phyloP scores from a whole-genome alignment of 495 filamentous ascomycete genomes.

The Tuber microsphaerosporum region DNA sequence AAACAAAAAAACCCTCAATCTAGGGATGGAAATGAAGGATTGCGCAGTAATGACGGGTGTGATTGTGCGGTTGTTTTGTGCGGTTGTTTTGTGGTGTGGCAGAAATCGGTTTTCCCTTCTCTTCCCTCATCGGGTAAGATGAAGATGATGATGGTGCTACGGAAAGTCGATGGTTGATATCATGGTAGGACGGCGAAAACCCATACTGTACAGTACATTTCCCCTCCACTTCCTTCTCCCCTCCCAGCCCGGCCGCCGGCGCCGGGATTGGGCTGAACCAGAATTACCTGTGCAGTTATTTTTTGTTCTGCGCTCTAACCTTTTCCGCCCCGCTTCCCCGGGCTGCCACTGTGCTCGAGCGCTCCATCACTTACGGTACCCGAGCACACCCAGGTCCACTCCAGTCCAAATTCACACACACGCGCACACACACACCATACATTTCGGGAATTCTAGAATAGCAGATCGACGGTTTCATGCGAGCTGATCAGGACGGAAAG shows the following conservation, averaged over 20 bases:
- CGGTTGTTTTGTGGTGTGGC: slow-evolving; percentile 5
- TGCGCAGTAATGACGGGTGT: slow-evolving; percentile 14
- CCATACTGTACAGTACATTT: neutral
- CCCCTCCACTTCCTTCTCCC: neutral
- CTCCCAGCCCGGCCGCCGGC: no score
- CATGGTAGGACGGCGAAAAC: neutral
- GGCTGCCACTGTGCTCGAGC: neutral
- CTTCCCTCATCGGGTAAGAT: neutral
- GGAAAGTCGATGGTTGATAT: neutral
- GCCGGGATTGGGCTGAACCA: no score
- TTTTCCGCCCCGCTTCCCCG: neutral
- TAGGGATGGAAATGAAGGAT: neutral
- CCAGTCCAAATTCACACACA: no score
- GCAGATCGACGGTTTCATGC: neutral
- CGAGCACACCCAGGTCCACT: no score
- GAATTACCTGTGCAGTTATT: no score
- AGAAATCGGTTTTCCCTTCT: neutral
- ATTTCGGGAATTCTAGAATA: neutral
- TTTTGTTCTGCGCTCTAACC: no score
- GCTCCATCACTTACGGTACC: no score
- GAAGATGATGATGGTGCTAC: neutral
- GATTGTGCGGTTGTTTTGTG: neutral
- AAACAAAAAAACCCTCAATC: neutral
- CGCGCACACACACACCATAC: neutral
- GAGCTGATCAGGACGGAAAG: neutral